Percentiles rank a stretch among this genome's conserved stretches.
These are phyloP conservation scores for Aphanomyces euteiches DNA, from an alignment of 352 stramenopile species.

Conservation along the genomic window DNA sequence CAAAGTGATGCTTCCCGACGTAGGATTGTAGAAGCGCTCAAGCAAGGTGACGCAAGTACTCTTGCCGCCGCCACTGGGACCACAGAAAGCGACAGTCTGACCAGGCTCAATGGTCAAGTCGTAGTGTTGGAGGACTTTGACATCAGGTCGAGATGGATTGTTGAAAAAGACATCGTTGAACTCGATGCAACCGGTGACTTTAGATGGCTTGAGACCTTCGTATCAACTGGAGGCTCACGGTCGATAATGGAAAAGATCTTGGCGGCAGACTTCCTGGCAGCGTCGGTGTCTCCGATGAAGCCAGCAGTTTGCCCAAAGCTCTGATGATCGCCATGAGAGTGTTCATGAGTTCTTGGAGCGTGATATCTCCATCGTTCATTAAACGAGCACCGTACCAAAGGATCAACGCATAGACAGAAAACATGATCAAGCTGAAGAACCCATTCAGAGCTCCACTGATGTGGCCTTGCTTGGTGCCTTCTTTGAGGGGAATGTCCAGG, in stretches of 20 bases:
- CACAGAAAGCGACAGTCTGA: constrained; percentile 43
- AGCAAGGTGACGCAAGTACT: constrained; percentile 35
- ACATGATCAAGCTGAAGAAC: constrained; percentile 62
- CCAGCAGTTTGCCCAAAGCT: constrained; percentile 35
- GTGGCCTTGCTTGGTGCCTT: constrained; percentile 39
- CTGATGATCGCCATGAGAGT: constrained; percentile 56
- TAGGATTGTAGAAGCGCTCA: constrained; percentile 37
- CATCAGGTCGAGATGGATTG: constrained; percentile 65
- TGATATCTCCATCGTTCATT: constrained; percentile 53
- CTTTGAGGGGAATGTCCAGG: constrained; percentile 35
- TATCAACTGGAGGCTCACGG: constrained; percentile 39
- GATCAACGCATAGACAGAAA: constrained; percentile 56
- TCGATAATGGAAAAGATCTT: constrained; percentile 43
- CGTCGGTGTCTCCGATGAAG: constrained; percentile 39
- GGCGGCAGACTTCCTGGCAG: constrained; percentile 32
- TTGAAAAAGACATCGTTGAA: constrained; percentile 66
- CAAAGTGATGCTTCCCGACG: constrained; percentile 24
- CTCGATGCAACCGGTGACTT: constrained; percentile 40
- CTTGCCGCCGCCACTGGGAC: constrained; percentile 38
- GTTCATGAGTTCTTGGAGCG: constrained; percentile 46
- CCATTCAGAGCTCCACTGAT: constrained; percentile 53
- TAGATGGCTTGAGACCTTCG: constrained; percentile 28
- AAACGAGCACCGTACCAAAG: constrained; percentile 47
- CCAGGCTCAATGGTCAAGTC: constrained; percentile 38
- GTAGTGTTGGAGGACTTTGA: constrained; percentile 31